Percentiles rank a stretch among this genome's conserved stretches.
Evolutionary conservation across 2,329 filamentous ascomycete genomes (phyloP).

Genomic region (Penicillium janthinellum): DNA sequence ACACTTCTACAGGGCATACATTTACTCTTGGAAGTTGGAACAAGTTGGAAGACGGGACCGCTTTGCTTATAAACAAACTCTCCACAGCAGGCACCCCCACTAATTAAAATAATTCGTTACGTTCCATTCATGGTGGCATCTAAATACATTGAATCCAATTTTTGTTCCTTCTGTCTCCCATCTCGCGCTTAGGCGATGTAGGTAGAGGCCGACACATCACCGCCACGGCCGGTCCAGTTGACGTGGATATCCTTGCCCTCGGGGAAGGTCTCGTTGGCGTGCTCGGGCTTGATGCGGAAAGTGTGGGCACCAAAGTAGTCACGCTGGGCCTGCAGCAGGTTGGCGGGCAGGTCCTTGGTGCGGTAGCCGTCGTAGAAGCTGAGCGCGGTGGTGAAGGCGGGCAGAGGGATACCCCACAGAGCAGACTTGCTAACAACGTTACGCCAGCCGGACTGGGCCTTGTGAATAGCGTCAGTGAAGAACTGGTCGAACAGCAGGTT

Average conservation of each 20-base stretch:
- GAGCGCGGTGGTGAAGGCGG: constrained; percentile 93
- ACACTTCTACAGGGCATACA: not conserved
- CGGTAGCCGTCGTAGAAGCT: constrained; percentile 99
- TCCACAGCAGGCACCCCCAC: not conserved
- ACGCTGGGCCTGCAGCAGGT: constrained; percentile 97
- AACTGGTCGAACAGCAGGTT: constrained; percentile 99
- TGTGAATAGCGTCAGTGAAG: constrained; percentile 99
- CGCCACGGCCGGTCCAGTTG: constrained; percentile 99
- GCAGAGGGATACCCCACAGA: constrained; percentile 91
- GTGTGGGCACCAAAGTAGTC: constrained; percentile 99
- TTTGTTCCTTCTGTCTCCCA: constrained; percentile 24
- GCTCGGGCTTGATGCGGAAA: constrained; percentile 83
- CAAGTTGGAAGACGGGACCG: too few species aligned
- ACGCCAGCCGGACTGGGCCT: constrained; percentile 89
- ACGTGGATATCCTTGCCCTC: constrained; percentile 90
- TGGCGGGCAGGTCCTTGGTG: constrained; percentile 94
- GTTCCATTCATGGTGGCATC: constrained; percentile 29
- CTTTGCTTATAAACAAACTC: not conserved
- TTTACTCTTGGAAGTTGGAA: too few species aligned
- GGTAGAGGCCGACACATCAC: constrained; percentile 94
- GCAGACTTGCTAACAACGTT: constrained; percentile 89
- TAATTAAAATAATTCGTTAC: constrained; percentile 26
- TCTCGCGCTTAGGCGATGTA: constrained; percentile 80
- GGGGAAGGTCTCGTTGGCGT: constrained; percentile 75
- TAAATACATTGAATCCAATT: constrained; percentile 32